phyloP scores from a whole-genome alignment of 2,329 filamentous ascomycete species.

The Sporothrix euskadiensis region DNA sequence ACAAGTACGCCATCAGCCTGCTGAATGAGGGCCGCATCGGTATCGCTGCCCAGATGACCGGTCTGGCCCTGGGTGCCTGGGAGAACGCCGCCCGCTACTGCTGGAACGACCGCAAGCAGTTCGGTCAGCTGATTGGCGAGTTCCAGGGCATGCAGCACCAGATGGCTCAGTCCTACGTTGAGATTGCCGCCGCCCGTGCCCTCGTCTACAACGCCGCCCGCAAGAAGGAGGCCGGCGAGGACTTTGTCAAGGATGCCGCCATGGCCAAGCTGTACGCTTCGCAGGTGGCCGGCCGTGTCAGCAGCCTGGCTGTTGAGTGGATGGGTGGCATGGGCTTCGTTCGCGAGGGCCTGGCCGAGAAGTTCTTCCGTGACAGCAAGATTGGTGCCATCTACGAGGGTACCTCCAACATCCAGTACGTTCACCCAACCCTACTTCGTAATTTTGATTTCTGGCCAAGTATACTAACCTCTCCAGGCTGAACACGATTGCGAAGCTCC shows the following conservation, averaged over 20 bases:
- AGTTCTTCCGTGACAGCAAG: constrained; percentile 97
- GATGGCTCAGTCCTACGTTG: constrained; percentile 91
- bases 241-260: constrained; percentile 92
- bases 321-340: constrained; percentile 99
- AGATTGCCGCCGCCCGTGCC: constrained; percentile 87
- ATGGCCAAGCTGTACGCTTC: constrained; percentile 97
- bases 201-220: constrained; percentile 94
- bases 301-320: constrained; percentile 89
- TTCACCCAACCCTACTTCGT: constrained; percentile 23
- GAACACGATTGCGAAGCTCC: constrained; percentile 63
- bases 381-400: constrained; percentile 98
- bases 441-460: not conserved
- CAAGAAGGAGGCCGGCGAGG: constrained; percentile 96
- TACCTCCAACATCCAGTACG: constrained; percentile 73
- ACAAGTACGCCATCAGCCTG: constrained; percentile 94
- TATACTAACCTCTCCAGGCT: constrained; percentile 46
- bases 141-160: constrained; percentile 99
- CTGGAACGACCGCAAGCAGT: constrained; percentile 98
- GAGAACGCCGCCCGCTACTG: constrained; percentile 93
- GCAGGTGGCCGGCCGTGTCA: constrained; percentile 86
- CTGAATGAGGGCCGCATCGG: constrained; percentile 97
- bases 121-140: constrained; percentile 87
- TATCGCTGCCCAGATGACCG: constrained; percentile 98
- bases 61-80: constrained; percentile 88
- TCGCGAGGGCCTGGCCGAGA: constrained; percentile 92